Percentiles rank a stretch among this genome's conserved stretches.
These are phyloP conservation scores for Chytriomyces hyalinus DNA, from an alignment of 192 early-diverging fungal species.

Conservation along the genomic window DNA sequence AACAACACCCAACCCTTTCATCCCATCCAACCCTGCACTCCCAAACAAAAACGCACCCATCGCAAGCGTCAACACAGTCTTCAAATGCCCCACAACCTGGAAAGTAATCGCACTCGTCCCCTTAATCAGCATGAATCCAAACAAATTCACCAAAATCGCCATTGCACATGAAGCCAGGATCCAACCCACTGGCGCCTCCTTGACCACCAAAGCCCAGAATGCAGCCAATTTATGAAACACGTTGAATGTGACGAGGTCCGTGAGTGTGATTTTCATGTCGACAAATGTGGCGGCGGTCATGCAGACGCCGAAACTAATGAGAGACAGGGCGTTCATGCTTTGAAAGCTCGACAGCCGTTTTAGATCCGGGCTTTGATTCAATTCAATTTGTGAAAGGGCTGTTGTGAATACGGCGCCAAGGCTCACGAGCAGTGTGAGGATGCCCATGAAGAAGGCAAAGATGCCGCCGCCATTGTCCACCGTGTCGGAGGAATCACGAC, in stretches of 20 bases:
- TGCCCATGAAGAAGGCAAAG: not conserved
- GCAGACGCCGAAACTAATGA: conserved; percentile 19
- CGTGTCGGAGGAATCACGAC: not conserved
- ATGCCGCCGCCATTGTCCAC: not conserved
- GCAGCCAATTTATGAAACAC: conserved; percentile 6
- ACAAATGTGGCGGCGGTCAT: conserved; percentile 12
- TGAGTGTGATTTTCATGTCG: conserved; percentile 19
- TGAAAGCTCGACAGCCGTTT: conserved; percentile 24
- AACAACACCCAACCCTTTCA: conserved; percentile 10
- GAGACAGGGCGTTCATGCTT: conserved; percentile 26
- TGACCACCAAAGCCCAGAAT: not conserved
- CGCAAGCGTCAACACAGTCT: conserved; percentile 23
- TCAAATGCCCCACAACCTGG: conserved; percentile 24
- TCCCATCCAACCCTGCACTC: conserved; percentile 6
- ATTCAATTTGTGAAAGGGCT: conserved; percentile 19
- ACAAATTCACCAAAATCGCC: conserved; percentile 22
- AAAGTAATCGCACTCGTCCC: conserved; percentile 20
- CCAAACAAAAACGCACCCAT: conserved; percentile 24
- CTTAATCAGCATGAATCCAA: conserved; percentile 15
- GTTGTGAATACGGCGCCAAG: conserved; percentile 26
- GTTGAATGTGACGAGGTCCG: not conserved
- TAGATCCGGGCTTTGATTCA: conserved; percentile 15
- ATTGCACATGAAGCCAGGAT: conserved; percentile 15
- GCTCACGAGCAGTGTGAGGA: conserved; percentile 19
- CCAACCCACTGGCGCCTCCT: conserved; percentile 30